Base-by-base conservation (phyloP, 2,329 filamentous ascomycete species). In the Fusarium sp. region DNA sequence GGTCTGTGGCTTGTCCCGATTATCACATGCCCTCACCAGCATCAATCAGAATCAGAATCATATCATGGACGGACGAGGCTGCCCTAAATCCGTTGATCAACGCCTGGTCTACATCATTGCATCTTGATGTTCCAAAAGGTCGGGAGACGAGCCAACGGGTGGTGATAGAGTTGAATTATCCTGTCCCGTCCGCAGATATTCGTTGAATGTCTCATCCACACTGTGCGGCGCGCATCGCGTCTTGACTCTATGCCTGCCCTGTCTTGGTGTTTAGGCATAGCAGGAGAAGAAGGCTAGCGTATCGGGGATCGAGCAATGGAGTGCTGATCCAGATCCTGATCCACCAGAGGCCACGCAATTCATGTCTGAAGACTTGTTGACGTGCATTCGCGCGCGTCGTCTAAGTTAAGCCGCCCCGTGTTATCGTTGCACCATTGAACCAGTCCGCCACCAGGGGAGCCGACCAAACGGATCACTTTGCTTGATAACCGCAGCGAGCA, bases 261-360 rank as follows among this genome's bases (percentile, higher is more conserved):
- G 55, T 66, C 61, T 63, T 29, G 30, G 45, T 40, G 20, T 38
- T 51, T 30, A 32, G 34, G 34, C 34, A 38, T 38, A 38, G 34
- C 18, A 38, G 34, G 24, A 32, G 46, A 30, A 25, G 16, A 32
- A 38, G 30, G 12, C 49, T 71, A 55, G 68, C 55, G 68, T 44
- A 60, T 71, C 63, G 54, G 50, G 64, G 53, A 59, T 32, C 30
- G 32, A 70, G 62, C 67, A 22, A 51, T 30, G 49, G 34, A 32
- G 49, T 24, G 49, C 30, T 51, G 30, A 38, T 51, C 30, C 49
- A 51, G 49, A 51, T 68, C 38, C 51, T 53, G 56, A 67, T 66
- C 68, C 55, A 59, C 55, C 51, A 25, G 32, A 69, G 63, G 68
- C 59, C 68, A 59, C 68, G 68, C 68, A 71, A 71, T 71, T 69